Evolutionary conservation across 306 rosid genomes (phyloP).

Genomic region (Herpetospermum pedunculosum): DNA sequence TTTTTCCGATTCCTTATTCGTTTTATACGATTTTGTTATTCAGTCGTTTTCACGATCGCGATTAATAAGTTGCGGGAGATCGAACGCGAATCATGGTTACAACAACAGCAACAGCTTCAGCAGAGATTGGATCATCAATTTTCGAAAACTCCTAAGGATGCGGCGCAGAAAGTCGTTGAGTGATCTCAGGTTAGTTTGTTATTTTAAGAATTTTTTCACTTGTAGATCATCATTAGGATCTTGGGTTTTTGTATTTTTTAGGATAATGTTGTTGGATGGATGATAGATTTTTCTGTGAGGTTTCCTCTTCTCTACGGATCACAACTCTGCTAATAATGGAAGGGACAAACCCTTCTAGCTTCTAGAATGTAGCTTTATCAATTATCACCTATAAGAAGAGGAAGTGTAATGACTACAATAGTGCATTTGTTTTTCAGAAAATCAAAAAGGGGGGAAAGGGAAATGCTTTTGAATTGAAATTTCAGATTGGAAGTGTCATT

Average conservation of each 20-base stretch:
- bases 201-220: background rate
- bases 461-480: background rate
- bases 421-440: background rate
- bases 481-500: background rate
- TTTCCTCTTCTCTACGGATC: background rate
- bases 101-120: constrained; percentile 9
- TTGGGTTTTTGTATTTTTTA: background rate
- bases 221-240: background rate
- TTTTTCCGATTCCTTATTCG: background rate
- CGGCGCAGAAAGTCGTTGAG: constrained; percentile 1
- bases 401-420: background rate
- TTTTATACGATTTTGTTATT: background rate
- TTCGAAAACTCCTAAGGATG: background rate
- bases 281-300: background rate
- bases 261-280: background rate
- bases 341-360: background rate
- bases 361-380: background rate
- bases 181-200: constrained; percentile 9
- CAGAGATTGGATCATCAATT: constrained; percentile 9
- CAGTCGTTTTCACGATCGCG: constrained; percentile 9
- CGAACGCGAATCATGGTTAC: background rate
- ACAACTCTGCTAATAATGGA: background rate
- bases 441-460: background rate
- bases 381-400: background rate
- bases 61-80: constrained; percentile 15